phyloP scores from a whole-genome alignment of 1,284 basidiomycete genomes.

The Neolentinus lepideus region DNA sequence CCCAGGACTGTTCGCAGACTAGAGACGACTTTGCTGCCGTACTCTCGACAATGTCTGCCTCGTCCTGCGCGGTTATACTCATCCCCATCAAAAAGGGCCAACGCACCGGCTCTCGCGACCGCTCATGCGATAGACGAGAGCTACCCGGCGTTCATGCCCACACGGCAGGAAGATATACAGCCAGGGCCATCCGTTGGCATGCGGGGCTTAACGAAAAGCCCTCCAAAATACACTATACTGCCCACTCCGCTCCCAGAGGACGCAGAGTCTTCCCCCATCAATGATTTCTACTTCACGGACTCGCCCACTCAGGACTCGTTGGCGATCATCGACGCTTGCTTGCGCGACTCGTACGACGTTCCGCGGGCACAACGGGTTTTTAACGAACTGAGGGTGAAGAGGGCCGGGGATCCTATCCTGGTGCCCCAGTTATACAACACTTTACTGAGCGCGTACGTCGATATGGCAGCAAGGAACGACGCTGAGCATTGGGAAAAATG shows the following conservation, averaged over 20 bases:
- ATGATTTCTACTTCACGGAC: constrained; percentile 58
- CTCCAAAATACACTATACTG: constrained; percentile 45
- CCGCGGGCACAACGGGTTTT: constrained; percentile 65
- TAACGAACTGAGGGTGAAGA: constrained; percentile 40
- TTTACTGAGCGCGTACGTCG: constrained; percentile 56
- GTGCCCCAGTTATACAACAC: constrained; percentile 39
- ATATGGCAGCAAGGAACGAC: constrained; percentile 46
- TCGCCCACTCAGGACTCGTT: constrained; percentile 60
- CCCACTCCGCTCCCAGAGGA: constrained; percentile 50
- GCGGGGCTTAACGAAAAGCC: constrained; percentile 41
- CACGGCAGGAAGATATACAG: constrained; percentile 9
- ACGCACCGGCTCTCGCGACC: constrained; percentile 44
- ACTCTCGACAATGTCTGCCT: constrained; percentile 55
- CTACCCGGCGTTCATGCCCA: constrained; percentile 31
- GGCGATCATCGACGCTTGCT: constrained; percentile 74
- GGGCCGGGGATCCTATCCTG: constrained; percentile 25
- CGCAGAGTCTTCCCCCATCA: constrained; percentile 28
- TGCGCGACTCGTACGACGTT: constrained; percentile 67
- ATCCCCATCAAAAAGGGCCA: constrained; percentile 44
- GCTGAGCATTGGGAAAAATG: constrained; percentile 35
- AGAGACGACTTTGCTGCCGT: constrained; percentile 59
- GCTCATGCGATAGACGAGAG: constrained; percentile 25
- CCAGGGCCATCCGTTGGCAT: constrained; percentile 19
- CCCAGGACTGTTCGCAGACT: constrained; percentile 35
- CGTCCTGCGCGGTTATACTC: constrained; percentile 63